These are phyloP conservation scores for Populus pruinosa DNA, from an alignment of 345 rosid genomes.

Conservation along the genomic window DNA sequence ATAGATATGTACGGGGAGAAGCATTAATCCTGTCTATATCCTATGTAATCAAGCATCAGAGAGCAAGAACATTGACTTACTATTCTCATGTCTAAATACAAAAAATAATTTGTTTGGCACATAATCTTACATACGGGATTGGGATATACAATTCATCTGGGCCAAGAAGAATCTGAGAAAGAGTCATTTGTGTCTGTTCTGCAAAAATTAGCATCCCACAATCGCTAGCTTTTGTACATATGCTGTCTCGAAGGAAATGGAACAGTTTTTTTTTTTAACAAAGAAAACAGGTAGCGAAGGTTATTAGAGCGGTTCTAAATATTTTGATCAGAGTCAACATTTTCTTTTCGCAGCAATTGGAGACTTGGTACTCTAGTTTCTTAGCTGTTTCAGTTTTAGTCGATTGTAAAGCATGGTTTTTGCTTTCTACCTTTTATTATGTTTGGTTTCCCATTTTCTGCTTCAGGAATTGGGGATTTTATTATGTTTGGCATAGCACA, in stretches of 20 bases:
- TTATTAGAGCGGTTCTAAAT: neutral
- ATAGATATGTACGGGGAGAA: neutral
- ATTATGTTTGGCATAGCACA: no score
- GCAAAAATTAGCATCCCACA: neutral
- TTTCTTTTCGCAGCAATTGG: neutral
- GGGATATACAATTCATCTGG: neutral
- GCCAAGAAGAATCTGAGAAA: neutral
- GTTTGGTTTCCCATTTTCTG: no score
- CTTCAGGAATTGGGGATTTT: no score
- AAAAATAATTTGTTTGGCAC: neutral
- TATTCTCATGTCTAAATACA: neutral
- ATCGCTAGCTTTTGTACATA: neutral
- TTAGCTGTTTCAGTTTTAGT: neutral
- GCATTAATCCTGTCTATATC: neutral
- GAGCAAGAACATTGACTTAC: neutral
- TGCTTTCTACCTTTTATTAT: neutral
- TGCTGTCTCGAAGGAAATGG: neutral
- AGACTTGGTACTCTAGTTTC: neutral
- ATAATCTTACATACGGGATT: neutral
- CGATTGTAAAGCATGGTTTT: neutral
- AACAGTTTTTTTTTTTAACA: neutral
- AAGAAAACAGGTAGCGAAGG: neutral
- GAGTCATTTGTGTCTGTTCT: neutral
- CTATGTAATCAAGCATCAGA: neutral
- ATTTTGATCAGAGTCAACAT: neutral